These are phyloP conservation scores for Verticillium tricorpus DNA, from an alignment of 2,329 filamentous ascomycete species.

Conservation along the genomic window DNA sequence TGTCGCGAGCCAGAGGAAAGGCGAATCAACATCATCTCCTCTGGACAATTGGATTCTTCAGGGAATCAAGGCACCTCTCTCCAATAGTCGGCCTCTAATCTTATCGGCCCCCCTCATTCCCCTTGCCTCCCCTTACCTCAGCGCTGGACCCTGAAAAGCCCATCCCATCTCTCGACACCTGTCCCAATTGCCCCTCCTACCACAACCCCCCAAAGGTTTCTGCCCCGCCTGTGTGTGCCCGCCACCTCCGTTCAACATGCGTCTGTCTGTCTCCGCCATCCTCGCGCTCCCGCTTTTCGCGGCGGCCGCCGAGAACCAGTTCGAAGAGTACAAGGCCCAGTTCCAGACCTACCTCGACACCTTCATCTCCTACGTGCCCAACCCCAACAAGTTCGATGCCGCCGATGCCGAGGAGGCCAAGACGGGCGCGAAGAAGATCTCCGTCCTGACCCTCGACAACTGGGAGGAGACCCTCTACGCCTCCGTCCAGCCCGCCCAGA, in stretches of 20 bases:
- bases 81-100: not conserved
- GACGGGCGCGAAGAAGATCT: slow-evolving; percentile 37
- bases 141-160: slow-evolving; percentile 1
- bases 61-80: not conserved
- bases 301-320: slow-evolving; percentile 45
- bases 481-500: slow-evolving; percentile 42
- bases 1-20: not conserved
- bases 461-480: slow-evolving; percentile 66
- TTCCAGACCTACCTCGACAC: slow-evolving; percentile 62
- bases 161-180: slow-evolving; percentile 8
- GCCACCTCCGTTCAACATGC: slow-evolving; percentile 37
- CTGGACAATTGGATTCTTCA: not conserved
- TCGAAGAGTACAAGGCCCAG: slow-evolving; percentile 57
- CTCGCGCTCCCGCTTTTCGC: slow-evolving; percentile 54
- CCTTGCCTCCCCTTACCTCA: not conserved
- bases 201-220: too few relatives aligned
- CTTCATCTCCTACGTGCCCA: slow-evolving; percentile 47
- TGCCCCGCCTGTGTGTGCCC: too few relatives aligned
- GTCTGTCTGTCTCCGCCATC: slow-evolving; percentile 48
- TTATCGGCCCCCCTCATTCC: not conserved
- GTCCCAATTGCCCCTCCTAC: slow-evolving; percentile 5
- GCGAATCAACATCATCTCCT: not conserved
- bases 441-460: slow-evolving; percentile 58
- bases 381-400: slow-evolving; percentile 35
- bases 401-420: slow-evolving; percentile 37